phyloP scores from a whole-genome alignment of 1,284 basidiomycete species.

The Peniophora sp. region DNA sequence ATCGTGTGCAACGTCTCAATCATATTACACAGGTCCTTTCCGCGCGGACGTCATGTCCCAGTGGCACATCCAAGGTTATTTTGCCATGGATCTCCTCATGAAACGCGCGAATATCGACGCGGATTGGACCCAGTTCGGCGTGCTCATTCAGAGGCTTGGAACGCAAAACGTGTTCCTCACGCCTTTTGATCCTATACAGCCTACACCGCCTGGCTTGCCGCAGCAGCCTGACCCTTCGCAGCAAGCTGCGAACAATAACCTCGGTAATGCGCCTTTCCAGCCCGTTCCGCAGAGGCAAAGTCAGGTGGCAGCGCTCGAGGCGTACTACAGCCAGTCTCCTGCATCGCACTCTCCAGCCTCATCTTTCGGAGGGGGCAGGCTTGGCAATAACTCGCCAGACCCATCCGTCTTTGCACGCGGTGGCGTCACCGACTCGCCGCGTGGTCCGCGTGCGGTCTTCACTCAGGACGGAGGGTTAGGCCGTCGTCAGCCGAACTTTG shows the following conservation, averaged over 20 bases:
- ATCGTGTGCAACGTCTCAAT: not conserved
- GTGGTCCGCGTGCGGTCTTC: constrained; percentile 17
- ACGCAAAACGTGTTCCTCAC: constrained; percentile 59
- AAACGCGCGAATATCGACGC: constrained; percentile 64
- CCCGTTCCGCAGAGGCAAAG: constrained; percentile 54
- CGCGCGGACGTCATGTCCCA: constrained; percentile 89
- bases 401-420: constrained; percentile 44
- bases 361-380: constrained; percentile 54
- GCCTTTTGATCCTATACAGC: constrained; percentile 27
- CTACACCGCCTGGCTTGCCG: constrained; percentile 47
- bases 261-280: constrained; percentile 51
- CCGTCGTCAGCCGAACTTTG: no score
- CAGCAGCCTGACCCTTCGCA: constrained; percentile 31
- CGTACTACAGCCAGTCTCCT: constrained; percentile 44
- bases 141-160: constrained; percentile 42
- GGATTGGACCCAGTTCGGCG: constrained; percentile 59
- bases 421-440: constrained; percentile 26
- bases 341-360: constrained; percentile 64
- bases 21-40: constrained; percentile 69
- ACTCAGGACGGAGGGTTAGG: constrained; percentile 8
- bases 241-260: constrained; percentile 29
- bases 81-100: constrained; percentile 79
- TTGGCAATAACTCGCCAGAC: constrained; percentile 62
- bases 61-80: constrained; percentile 92
- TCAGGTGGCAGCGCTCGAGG: constrained; percentile 51